These are phyloP conservation scores for Tephrocybe sp. DNA, from an alignment of 768 basidiomycete genomes.

Conservation along the genomic window DNA sequence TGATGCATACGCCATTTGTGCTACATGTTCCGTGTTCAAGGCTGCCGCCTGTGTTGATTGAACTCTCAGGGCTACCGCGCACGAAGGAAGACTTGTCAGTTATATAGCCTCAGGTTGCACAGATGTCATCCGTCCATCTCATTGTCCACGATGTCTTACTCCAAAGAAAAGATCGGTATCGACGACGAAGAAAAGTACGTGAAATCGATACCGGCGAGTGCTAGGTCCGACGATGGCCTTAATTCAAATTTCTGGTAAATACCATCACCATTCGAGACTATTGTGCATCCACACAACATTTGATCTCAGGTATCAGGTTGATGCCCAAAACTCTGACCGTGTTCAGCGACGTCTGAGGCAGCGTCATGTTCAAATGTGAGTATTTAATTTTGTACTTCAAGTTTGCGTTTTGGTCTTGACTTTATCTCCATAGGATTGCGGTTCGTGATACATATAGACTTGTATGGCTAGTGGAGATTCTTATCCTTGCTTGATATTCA, in stretches of 20 bases:
- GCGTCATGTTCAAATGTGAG: constrained; percentile 77
- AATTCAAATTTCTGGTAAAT: constrained; percentile 2
- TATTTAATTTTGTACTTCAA: constrained; percentile 6
- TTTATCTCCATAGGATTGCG: constrained; percentile 47
- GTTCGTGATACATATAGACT: constrained; percentile 35
- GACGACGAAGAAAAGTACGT: not conserved
- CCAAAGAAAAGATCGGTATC: not conserved
- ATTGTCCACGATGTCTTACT: not conserved
- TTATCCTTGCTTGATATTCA: constrained; percentile 15
- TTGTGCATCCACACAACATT: no score
- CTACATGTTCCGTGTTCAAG: no score
- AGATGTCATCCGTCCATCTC: not conserved
- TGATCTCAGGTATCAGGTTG: constrained; percentile 42
- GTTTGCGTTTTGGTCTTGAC: not conserved
- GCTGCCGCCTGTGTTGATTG: no score
- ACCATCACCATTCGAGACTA: not conserved
- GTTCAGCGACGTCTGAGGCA: constrained; percentile 75
- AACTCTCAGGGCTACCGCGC: no score
- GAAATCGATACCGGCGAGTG: not conserved
- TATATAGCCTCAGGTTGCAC: not conserved
- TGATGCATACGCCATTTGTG: no score
- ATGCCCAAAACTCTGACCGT: constrained; percentile 61
- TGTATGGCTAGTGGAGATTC: not conserved
- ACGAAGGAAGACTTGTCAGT: not conserved
- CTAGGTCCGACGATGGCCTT: not conserved